Conservation (phyloP, 2,329 filamentous ascomycete genomes). For the Fonsecaea multimorphosa region DNA sequence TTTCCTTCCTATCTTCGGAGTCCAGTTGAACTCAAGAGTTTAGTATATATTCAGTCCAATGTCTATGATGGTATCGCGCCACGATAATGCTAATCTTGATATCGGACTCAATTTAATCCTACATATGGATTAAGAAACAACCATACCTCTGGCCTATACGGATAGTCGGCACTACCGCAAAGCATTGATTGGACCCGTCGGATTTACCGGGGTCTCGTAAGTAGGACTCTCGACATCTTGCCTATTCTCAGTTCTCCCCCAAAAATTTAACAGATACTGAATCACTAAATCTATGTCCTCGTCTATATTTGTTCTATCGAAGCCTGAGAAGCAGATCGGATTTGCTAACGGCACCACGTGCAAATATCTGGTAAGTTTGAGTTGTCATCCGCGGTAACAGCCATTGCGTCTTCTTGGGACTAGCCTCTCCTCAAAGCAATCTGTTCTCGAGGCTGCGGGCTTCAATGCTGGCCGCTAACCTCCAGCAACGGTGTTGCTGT, state of each 20-base stretch:
- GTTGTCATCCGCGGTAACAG: background rate
- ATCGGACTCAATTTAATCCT: background rate
- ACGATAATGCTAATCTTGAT: background rate
- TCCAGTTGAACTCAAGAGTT: background rate
- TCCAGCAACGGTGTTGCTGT: slow-evolving; percentile 20
- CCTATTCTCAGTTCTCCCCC: background rate
- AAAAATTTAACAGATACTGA: background rate
- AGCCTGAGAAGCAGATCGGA: background rate
- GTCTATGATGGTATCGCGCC: background rate
- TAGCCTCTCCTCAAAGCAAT: background rate
- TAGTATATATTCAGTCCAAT: background rate
- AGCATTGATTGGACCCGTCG: background rate
- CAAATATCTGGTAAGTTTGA: background rate
- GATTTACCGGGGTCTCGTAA: background rate
- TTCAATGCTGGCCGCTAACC: background rate
- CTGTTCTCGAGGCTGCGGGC: background rate
- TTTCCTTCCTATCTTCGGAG: background rate
- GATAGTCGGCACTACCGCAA: background rate
- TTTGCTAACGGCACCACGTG: background rate
- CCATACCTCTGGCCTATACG: background rate
- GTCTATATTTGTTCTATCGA: background rate
- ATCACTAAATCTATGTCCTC: background rate
- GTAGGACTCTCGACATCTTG: background rate
- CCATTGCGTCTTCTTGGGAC: background rate
- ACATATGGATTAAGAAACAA: background rate